phyloP scores from a whole-genome alignment of 2,329 filamentous ascomycete genomes.

The Verticillium tricorpus region DNA sequence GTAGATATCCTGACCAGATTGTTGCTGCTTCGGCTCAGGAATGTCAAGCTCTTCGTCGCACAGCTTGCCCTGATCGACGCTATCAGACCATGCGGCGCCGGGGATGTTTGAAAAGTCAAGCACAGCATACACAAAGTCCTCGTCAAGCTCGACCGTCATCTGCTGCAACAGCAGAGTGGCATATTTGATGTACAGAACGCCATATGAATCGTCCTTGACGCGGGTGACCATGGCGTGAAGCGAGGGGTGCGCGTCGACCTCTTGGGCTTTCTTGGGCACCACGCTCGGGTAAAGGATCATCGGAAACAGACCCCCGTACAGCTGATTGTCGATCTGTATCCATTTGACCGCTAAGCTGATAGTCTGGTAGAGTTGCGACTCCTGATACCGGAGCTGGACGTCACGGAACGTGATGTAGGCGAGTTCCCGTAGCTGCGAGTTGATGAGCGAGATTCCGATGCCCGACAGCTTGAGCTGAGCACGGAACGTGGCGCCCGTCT shows the following conservation, averaged over 20 bases:
- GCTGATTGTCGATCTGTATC: constrained; percentile 98
- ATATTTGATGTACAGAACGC: constrained; percentile 97
- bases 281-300: constrained; percentile 97
- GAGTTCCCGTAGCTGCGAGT: constrained; percentile 84
- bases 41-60: constrained; percentile 89
- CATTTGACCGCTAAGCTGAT: constrained; percentile 89
- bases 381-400: constrained; percentile 84
- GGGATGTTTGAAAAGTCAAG: constrained; percentile 93
- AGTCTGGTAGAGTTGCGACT: constrained; percentile 92
- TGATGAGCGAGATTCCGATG: constrained; percentile 89
- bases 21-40: constrained; percentile 81
- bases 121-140: constrained; percentile 96
- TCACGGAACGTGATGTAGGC: constrained; percentile 92
- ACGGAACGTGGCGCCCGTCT: constrained; percentile 82
- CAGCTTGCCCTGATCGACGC: constrained; percentile 73
- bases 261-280: constrained; percentile 92
- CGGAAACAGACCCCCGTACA: constrained; percentile 97
- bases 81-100: constrained; percentile 79
- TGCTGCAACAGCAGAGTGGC: constrained; percentile 90
- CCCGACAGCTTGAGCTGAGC: constrained; percentile 86
- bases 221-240: constrained; percentile 87
- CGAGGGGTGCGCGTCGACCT: constrained; percentile 94
- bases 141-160: constrained; percentile 96
- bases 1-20: constrained; percentile 90
- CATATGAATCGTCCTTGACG: constrained; percentile 97